Conservation (phyloP, 2,329 filamentous ascomycete species). For the Aspergillus brasiliensis region DNA sequence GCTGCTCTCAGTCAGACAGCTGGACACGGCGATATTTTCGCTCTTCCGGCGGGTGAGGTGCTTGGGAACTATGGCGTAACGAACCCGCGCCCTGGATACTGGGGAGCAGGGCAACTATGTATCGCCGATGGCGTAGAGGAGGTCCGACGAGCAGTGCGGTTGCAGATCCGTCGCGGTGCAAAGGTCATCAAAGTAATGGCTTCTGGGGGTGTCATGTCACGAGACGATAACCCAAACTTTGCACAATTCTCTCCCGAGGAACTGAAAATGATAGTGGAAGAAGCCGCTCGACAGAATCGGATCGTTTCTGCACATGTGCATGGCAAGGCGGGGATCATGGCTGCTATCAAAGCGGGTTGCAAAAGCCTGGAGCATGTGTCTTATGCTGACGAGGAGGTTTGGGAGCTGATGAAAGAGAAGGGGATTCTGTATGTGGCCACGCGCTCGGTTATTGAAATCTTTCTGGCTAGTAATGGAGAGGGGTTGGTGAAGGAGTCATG, state of each 20-base stretch:
- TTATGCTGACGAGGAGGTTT: constrained; percentile 5
- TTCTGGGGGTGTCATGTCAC: constrained; percentile 5
- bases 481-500: constrained; percentile 1
- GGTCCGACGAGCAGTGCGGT: not conserved
- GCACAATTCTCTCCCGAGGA: constrained; percentile 5
- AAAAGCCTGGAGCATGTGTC: constrained; percentile 6
- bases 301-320: constrained; percentile 4
- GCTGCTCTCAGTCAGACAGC: constrained; percentile 1
- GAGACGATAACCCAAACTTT: not conserved
- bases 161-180: constrained; percentile 1
- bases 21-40: constrained; percentile 2
- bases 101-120: not conserved
- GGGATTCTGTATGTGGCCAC: not conserved
- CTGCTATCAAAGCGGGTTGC: not conserved
- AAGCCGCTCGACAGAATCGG: not conserved
- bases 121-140: constrained; percentile 2
- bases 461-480: not conserved
- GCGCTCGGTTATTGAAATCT: not conserved
- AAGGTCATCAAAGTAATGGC: constrained; percentile 5
- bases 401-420: constrained; percentile 1
- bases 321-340: constrained; percentile 1
- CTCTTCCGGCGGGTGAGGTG: not conserved
- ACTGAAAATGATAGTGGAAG: not conserved
- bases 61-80: not conserved
- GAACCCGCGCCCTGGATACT: constrained; percentile 1